These are phyloP conservation scores for Staphylotrichum tortipilum DNA, from an alignment of 495 filamentous ascomycete genomes.

Conservation along the genomic window DNA sequence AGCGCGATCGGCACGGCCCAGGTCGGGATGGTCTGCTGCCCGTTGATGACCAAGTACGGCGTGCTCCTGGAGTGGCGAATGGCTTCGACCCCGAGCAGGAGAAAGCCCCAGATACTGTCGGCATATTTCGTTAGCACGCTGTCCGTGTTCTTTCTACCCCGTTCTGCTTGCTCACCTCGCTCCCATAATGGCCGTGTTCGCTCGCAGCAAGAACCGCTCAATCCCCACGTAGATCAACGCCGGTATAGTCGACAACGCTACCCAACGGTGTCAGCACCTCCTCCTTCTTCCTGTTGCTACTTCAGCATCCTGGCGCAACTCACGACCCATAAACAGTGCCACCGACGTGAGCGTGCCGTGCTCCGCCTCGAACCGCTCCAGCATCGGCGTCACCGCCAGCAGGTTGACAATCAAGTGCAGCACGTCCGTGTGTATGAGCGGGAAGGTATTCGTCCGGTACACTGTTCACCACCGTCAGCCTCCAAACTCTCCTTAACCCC, in stretches of 20 bases:
- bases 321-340: constrained; percentile 81
- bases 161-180: constrained; percentile 53
- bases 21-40: constrained; percentile 67
- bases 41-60: constrained; percentile 65
- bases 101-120: constrained; percentile 79
- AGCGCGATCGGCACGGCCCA: constrained; percentile 80
- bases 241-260: constrained; percentile 74
- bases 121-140: constrained; percentile 1
- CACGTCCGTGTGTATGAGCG: constrained; percentile 73
- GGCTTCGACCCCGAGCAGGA: constrained; percentile 73
- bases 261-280: neutral
- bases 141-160: neutral
- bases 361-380: constrained; percentile 91
- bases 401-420: constrained; percentile 74
- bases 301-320: constrained; percentile 29
- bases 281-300: neutral
- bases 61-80: constrained; percentile 67
- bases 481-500: no score
- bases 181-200: constrained; percentile 65
- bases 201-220: constrained; percentile 56
- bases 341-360: constrained; percentile 81
- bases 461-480: constrained; percentile 41
- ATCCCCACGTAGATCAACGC: constrained; percentile 61
- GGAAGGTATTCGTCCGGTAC: constrained; percentile 88
- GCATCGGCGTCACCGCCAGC: constrained; percentile 67